phyloP scores from a whole-genome alignment of 257 asterid species.

The Solanum rostratum region DNA sequence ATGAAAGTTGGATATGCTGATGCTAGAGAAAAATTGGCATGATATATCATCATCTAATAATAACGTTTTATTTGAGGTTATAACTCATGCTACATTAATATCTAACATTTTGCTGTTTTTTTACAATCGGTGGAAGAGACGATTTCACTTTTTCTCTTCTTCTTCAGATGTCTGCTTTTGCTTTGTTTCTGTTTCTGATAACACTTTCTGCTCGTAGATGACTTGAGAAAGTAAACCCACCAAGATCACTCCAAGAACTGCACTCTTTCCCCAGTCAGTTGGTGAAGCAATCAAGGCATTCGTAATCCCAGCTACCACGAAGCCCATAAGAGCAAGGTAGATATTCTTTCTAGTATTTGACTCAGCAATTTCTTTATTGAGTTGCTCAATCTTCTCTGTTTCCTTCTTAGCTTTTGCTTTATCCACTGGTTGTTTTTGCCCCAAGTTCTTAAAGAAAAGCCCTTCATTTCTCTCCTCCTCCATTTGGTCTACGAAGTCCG shows the following conservation, averaged over 20 bases:
- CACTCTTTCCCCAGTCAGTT: conserved; percentile 55
- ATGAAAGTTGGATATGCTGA: conserved; percentile 27
- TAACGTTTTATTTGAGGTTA: conserved; percentile 53
- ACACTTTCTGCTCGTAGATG: conserved; percentile 56
- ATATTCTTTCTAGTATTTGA: conserved; percentile 52
- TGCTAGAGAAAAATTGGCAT: conserved; percentile 42
- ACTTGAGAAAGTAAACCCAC: conserved; percentile 70
- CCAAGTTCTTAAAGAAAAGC: conserved; percentile 65
- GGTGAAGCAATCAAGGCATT: conserved; percentile 44
- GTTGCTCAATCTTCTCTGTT: conserved; percentile 40
- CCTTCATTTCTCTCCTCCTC: conserved; percentile 72
- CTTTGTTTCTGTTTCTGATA: conserved; percentile 29
- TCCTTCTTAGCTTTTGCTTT: conserved; percentile 53
- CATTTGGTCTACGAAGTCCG: conserved; percentile 48
- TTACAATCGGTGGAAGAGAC: neutral
- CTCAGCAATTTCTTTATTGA: conserved; percentile 47
- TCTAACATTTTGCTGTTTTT: neutral
- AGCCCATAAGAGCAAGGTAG: conserved; percentile 55
- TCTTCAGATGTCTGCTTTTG: conserved; percentile 27
- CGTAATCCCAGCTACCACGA: conserved; percentile 50
- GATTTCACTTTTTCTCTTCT: conserved; percentile 25
- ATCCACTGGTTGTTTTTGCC: conserved; percentile 38
- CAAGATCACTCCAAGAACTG: conserved; percentile 59
- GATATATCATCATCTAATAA: conserved; percentile 46
- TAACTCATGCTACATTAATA: conserved; percentile 52